Evolutionary conservation across 2,329 filamentous ascomycete genomes (phyloP).

Genomic region (Fonsecaea erecta): DNA sequence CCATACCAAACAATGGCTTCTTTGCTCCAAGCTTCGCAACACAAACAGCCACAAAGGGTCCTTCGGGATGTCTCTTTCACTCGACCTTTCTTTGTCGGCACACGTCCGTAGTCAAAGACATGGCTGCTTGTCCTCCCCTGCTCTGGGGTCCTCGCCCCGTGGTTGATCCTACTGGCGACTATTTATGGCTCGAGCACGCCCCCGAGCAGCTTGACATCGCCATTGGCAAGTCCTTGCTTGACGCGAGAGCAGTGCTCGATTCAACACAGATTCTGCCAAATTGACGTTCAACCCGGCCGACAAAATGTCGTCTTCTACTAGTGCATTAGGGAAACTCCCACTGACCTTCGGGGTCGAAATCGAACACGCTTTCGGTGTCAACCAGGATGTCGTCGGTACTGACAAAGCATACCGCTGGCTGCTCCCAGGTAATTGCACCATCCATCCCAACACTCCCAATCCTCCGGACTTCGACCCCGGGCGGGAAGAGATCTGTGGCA

Average conservation of each 20-base stretch:
- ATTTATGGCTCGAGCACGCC: background rate
- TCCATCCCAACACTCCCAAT: background rate
- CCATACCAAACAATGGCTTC: background rate
- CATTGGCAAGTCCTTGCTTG: background rate
- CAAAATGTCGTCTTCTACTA: background rate
- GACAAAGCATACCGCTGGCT: background rate
- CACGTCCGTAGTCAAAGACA: background rate
- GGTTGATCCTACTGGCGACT: background rate
- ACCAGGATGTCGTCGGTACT: background rate
- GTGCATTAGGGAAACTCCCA: background rate
- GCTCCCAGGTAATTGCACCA: background rate
- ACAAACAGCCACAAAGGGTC: background rate
- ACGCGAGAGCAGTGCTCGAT: background rate
- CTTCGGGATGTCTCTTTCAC: background rate
- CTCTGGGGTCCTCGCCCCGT: background rate
- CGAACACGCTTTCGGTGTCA: slow-evolving; percentile 9
- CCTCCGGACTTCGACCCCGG: background rate
- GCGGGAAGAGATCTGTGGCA: background rate
- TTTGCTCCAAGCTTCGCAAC: background rate
- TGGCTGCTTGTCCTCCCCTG: background rate
- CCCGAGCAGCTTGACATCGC: background rate
- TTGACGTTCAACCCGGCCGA: background rate
- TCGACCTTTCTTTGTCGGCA: background rate
- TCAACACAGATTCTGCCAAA: background rate
- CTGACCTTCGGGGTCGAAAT: slow-evolving; percentile 11